A percentile compares a stretch with the other conserved stretches of the same genome.
These are phyloP conservation scores for Coffea humblotiana DNA, from an alignment of 305 asterid genomes.

Conservation along the genomic window DNA sequence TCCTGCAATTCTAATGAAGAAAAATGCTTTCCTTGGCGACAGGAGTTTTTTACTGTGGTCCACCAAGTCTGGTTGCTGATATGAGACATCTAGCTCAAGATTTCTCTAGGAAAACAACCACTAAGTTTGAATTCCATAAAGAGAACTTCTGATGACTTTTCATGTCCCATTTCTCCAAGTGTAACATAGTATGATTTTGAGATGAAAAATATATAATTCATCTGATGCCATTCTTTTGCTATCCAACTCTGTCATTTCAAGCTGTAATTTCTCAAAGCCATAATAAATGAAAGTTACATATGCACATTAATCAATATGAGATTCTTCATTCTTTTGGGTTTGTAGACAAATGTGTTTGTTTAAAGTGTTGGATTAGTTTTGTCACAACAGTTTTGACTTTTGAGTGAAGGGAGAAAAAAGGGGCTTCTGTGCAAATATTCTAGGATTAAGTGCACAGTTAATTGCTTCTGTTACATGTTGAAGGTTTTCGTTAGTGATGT, in stretches of 20 bases:
- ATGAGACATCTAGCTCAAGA: slow-evolving; percentile 62
- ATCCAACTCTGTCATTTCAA: not conserved
- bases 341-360: not conserved
- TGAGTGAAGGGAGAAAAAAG: not conserved
- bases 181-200: not conserved
- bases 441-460: too few species aligned
- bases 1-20: not conserved
- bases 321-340: not conserved
- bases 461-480: too few species aligned
- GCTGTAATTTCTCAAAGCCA: too few species aligned
- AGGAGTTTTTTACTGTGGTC: slow-evolving; percentile 87
- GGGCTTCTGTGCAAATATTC: too few species aligned
- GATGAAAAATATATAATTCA: not conserved
- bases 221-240: not conserved
- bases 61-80: slow-evolving; percentile 66
- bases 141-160: slow-evolving; percentile 43
- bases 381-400: not conserved
- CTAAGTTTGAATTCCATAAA: slow-evolving; percentile 81
- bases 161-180: not conserved
- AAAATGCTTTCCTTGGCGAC: not conserved
- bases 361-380: too few species aligned
- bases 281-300: too few species aligned
- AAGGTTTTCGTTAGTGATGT: too few species aligned
- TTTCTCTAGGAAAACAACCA: slow-evolving; percentile 68
- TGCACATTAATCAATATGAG: not conserved